Evolutionary conservation across 2,329 filamentous ascomycete species (phyloP).

Genomic region (Penicillium sp.): DNA sequence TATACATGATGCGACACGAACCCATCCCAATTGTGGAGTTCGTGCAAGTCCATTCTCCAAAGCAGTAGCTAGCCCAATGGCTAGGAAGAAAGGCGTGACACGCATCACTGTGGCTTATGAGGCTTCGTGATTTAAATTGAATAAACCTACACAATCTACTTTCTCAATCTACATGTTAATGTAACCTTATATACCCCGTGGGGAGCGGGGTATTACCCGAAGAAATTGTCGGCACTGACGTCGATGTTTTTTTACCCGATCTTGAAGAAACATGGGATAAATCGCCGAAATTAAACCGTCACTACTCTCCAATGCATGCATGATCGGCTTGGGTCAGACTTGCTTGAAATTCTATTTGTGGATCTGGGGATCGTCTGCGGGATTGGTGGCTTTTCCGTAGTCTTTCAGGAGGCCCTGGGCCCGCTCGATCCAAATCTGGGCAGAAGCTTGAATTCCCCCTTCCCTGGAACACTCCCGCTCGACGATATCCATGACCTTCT

Average conservation of each 20-base stretch:
- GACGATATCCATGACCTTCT: constrained; percentile 68
- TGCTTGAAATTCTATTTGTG: neutral
- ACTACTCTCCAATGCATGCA: neutral
- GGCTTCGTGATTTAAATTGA: too few relatives aligned
- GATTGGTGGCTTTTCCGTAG: constrained; percentile 46
- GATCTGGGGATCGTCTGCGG: constrained; percentile 1
- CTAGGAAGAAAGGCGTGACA: constrained; percentile 19
- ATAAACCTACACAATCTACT: neutral
- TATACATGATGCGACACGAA: constrained; percentile 25
- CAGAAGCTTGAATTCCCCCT: constrained; percentile 52
- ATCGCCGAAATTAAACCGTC: constrained; percentile 12
- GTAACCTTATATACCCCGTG: constrained; percentile 13
- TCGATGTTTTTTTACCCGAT: neutral
- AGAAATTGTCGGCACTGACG: constrained; percentile 5
- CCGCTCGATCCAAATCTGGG: constrained; percentile 59
- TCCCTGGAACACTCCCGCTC: constrained; percentile 58
- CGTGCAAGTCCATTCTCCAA: constrained; percentile 50
- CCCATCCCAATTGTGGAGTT: constrained; percentile 53
- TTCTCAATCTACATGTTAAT: neutral
- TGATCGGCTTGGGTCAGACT: neutral
- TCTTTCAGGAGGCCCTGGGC: constrained; percentile 56
- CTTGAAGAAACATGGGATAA: constrained; percentile 1
- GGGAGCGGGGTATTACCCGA: constrained; percentile 11
- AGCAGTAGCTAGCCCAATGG: constrained; percentile 29
- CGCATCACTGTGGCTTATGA: constrained; percentile 5